phyloP scores from a whole-genome alignment of 2,329 filamentous ascomycete species.

The Hymenoscyphus fructigenus region DNA sequence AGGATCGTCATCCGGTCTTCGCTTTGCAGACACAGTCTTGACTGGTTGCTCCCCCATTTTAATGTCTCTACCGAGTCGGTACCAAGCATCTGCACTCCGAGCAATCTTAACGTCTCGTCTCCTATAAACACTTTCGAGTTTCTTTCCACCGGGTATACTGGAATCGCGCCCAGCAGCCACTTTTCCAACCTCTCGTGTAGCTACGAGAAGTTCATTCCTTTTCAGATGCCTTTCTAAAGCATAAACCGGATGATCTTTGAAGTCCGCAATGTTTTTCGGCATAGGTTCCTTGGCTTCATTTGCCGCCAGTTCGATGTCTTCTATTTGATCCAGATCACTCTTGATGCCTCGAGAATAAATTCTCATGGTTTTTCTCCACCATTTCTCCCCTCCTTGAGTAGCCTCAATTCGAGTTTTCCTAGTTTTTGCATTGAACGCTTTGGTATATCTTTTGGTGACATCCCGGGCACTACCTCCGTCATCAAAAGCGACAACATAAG shows the following conservation, averaged over 20 bases:
- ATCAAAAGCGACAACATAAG: conserved; percentile 84
- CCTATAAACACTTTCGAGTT: conserved; percentile 77
- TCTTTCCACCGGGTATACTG: conserved; percentile 29
- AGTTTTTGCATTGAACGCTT: conserved; percentile 89
- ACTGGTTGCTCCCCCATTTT: conserved; percentile 76
- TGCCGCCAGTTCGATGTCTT: conserved; percentile 72
- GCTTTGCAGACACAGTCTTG: conserved; percentile 64
- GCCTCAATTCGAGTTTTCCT: conserved; percentile 75
- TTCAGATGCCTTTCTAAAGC: conserved; percentile 83
- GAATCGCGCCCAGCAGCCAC: conserved; percentile 65
- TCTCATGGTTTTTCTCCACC: conserved; percentile 55
- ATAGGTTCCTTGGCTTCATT: conserved; percentile 76
- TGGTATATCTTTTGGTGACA: conserved; percentile 83
- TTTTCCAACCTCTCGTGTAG: conserved; percentile 70
- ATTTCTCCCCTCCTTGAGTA: conserved; percentile 48
- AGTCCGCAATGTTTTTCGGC: conserved; percentile 82
- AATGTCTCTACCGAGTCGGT: conserved; percentile 78
- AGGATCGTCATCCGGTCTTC: conserved; percentile 40
- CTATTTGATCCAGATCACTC: conserved; percentile 76
- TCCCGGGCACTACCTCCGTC: conserved; percentile 76
- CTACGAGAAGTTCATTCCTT: conserved; percentile 77
- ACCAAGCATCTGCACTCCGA: conserved; percentile 85
- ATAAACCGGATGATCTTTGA: conserved; percentile 81
- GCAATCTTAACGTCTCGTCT: conserved; percentile 77
- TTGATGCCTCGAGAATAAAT: conserved; percentile 45